Evolutionary conservation across 2,329 filamentous ascomycete genomes (phyloP), one percentile per base, ranked within the genome.

Genomic region (Trichoderma koningiopsis): DNA sequence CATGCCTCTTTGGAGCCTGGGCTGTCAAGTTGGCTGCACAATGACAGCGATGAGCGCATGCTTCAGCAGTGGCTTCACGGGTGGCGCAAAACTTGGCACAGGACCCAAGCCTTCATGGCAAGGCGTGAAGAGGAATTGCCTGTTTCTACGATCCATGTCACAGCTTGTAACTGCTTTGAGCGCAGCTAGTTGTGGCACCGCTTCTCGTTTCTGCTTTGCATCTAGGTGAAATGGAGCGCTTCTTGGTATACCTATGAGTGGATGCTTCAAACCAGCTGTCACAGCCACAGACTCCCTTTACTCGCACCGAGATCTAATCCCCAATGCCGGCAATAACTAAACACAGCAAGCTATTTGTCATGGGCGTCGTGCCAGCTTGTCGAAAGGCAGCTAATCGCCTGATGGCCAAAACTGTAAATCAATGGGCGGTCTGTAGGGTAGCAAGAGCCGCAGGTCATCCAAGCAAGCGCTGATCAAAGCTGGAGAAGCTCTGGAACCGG

Each of bases 31-130:
- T 40, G 49, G 61, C 40, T 47, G 56, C 35, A n/a, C 27, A 19
- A 14, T n/a, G 33, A 35, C 14, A 47, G 37, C 13, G 60, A 65
- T 40, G 59, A 62, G 31, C 37, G 27, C 31, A 29, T 35, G 40
- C 43, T 47, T 35, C 47, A 33, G 60, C 60, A 65, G 55, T 65
- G 60, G 59, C 52, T 22, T n/a, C 19, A 2, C 2, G 29, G 14
- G 68, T 69, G 68, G 60, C 68, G 68, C 60, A 55, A 43, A 53
- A 27, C 27, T 53, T 22, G 14, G 10, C 49, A 40, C 40, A 37
- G 24, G 56, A 13, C 22, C 55, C 11, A 52, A 33, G 43, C 27
- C 10, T 64, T 65, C 60, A 69, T 33, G 43, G 55, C 59, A 16
- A 22, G 3, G 60, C 37, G 60, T 69, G 59, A 69, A 65, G 16